phyloP scores from a whole-genome alignment of 345 rosid species.

The Camelina laxa region DNA sequence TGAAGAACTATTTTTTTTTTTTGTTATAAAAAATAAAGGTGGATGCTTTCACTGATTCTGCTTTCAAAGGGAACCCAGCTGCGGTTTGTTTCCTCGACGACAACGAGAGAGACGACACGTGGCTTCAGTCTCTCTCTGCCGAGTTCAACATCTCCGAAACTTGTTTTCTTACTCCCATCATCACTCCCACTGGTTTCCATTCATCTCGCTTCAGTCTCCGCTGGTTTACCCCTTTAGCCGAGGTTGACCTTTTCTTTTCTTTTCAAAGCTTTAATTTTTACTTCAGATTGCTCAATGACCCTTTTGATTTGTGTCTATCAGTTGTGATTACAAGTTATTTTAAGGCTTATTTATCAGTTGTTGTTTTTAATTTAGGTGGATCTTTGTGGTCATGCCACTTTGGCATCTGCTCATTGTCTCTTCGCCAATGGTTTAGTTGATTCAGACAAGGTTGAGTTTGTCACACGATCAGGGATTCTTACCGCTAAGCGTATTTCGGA shows the following conservation, averaged over 20 bases:
- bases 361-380: constrained; percentile 49
- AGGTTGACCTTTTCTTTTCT: constrained; percentile 38
- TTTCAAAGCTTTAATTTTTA: background rate
- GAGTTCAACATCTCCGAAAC: constrained; percentile 67
- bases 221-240: constrained; percentile 66
- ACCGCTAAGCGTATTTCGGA: constrained; percentile 58
- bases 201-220: constrained; percentile 55
- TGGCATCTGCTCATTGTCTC: constrained; percentile 76
- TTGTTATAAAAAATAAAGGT: constrained; percentile 39
- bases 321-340: no score
- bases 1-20: no score
- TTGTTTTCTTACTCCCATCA: constrained; percentile 50
- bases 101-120: constrained; percentile 63
- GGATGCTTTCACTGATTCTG: constrained; percentile 75
- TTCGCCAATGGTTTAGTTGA: constrained; percentile 59
- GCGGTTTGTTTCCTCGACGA: constrained; percentile 73
- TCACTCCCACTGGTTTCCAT: background rate
- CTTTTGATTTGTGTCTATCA: background rate
- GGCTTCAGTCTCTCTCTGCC: constrained; percentile 67
- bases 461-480: constrained; percentile 66
- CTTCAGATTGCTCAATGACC: background rate
- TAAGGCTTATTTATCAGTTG: background rate
- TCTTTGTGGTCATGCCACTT: constrained; percentile 88
- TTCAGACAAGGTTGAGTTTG: constrained; percentile 65
- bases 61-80: constrained; percentile 90